Conservation (phyloP, 2,329 filamentous ascomycete species). For the Ophiostoma ips region DNA sequence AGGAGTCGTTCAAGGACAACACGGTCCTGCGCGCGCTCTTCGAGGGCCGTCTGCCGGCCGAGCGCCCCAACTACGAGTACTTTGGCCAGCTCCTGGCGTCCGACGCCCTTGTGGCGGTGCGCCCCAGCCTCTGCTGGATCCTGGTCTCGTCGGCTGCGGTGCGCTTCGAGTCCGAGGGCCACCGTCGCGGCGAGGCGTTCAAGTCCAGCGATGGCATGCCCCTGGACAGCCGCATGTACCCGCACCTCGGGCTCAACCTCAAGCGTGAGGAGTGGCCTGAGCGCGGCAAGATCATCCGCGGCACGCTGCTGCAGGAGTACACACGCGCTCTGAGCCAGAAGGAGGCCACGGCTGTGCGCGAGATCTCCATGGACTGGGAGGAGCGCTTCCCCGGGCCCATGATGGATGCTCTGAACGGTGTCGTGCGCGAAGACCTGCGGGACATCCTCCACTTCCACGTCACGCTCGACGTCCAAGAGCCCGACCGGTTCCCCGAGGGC, state of each 20-base stretch:
- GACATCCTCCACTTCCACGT: slow-evolving; percentile 49
- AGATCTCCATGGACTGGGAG: slow-evolving; percentile 42
- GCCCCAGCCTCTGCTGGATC: slow-evolving; percentile 45
- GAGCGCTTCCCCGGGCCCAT: slow-evolving; percentile 40
- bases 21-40: slow-evolving; percentile 48
- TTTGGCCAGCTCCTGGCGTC: slow-evolving; percentile 41
- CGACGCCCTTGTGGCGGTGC: slow-evolving; percentile 38
- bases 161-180: slow-evolving; percentile 33
- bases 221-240: slow-evolving; percentile 35
- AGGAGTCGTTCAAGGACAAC: slow-evolving; percentile 49
- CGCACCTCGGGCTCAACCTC: slow-evolving; percentile 41
- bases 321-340: slow-evolving; percentile 39
- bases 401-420: slow-evolving; percentile 34
- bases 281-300: slow-evolving; percentile 29
- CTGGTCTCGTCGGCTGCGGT: slow-evolving; percentile 41
- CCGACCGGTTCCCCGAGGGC: slow-evolving; percentile 42
- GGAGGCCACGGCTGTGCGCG: slow-evolving; percentile 40
- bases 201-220: slow-evolving; percentile 26
- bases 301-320: slow-evolving; percentile 43
- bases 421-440: slow-evolving; percentile 34
- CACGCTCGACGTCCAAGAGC: slow-evolving; percentile 44
- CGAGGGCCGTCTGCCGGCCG: slow-evolving; percentile 40
- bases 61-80: slow-evolving; percentile 48
- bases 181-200: slow-evolving; percentile 21
- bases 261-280: slow-evolving; percentile 35